phyloP scores from a whole-genome alignment of 306 rosid species.

The Arachis stenosperma region DNA sequence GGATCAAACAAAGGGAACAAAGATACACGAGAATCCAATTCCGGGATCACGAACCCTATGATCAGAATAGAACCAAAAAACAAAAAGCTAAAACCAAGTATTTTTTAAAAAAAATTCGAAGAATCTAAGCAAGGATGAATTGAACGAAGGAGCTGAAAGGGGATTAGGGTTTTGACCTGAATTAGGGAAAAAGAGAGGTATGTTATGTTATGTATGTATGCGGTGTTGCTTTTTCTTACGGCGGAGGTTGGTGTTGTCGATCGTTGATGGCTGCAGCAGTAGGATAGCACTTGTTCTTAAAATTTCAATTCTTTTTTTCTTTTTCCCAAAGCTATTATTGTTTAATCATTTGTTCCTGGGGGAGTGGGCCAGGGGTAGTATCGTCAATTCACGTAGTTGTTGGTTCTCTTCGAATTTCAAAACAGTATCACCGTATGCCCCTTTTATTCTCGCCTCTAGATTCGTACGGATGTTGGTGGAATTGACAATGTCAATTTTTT shows the following conservation, averaged over 20 bases:
- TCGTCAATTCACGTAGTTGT: not conserved
- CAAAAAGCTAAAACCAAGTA: constrained; percentile 22
- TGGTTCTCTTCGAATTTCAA: no score
- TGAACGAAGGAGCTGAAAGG: not conserved
- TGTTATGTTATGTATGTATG: no score
- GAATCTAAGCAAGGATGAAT: not conserved
- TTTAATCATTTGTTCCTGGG: not conserved
- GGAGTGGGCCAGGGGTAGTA: not conserved
- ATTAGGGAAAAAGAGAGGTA: not conserved
- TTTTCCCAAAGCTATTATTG: not conserved
- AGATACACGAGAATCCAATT: constrained; percentile 1
- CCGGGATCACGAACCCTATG: constrained; percentile 33
- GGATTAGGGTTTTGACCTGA: constrained; percentile 1
- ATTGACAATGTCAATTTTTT: no score
- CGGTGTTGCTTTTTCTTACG: not conserved
- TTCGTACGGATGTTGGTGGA: no score
- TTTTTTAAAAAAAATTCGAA: constrained; percentile 15
- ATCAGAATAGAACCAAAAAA: constrained; percentile 24
- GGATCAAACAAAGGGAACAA: constrained; percentile 27
- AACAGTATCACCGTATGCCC: no score
- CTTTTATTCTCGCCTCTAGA: no score
- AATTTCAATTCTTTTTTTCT: not conserved
- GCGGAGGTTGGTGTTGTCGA: not conserved
- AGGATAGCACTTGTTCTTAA: not conserved
- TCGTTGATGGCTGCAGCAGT: not conserved